Evolutionary conservation across 495 filamentous ascomycete species (phyloP), one percentile per base, ranked within the genome.

Genomic region (Staphylotrichum longicolle): DNA sequence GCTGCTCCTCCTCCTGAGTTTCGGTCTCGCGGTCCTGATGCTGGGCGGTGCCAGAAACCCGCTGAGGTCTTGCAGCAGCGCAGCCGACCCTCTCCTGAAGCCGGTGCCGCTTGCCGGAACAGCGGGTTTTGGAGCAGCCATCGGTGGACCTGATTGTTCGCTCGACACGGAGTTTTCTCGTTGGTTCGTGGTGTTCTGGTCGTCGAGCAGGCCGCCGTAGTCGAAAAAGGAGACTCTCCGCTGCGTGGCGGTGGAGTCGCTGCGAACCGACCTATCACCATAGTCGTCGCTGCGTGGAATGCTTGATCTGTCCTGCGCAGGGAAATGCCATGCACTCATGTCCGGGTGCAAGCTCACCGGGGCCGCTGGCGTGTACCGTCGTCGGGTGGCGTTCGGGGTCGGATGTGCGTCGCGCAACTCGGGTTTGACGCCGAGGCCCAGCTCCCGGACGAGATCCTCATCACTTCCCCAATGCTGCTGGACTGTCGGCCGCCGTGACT

Each of bases 401-500:
- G 72, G 71, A 8, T 57, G 63, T 3, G 2, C 9, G 8, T 78
- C 79, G 40, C 80, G 76, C 10, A 90, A 63, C 32, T 87, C 83
- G 12, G 83, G 83, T 54, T 85, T 75, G 15, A 87, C 75, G 27
- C 85, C 77, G 14, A 88, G 81, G n/a, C 91, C 90, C 39, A 92
- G 45, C 65, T 85, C 89, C 12, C 84, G 77, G 1, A 88, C 89
- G 4, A 95, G 78, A 67, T 93, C 90, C 50, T 89, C 88, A 69
- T 95, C 91, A 63, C 87, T 91, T 7, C 89, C 90, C 90, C 90
- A 93, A 62, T 86, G 81, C 51, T 82, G 75, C 27, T 83, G 76
- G n/a, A 75, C 66, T 9, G 76, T 80, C 4, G 83, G 78, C 15
- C 79, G 74, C 15, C 79, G 73, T 39, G 70, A 70, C n/a, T 68